phyloP scores from a whole-genome alignment of 108 stramenopile genomes.

The Mediolabrus comicus region DNA sequence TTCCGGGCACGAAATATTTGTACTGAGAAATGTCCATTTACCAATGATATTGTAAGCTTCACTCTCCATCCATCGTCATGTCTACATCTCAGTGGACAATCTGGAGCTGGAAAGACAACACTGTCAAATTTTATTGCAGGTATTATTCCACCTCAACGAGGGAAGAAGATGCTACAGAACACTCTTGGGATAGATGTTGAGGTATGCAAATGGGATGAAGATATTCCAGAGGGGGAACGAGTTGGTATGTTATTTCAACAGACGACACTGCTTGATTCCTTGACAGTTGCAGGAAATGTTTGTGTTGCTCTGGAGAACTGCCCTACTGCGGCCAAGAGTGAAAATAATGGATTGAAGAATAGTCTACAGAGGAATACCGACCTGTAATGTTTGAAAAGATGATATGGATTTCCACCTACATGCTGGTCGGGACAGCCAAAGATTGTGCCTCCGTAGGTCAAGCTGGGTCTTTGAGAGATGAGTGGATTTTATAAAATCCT shows the following conservation, averaged over 20 bases:
- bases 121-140: slow-evolving; percentile 66
- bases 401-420: no score
- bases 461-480: no score
- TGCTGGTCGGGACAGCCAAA: no score
- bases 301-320: slow-evolving; percentile 58
- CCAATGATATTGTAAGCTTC: slow-evolving; percentile 54
- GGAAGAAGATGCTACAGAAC: slow-evolving; percentile 19
- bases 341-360: slow-evolving; percentile 1
- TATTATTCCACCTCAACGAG: slow-evolving; percentile 13
- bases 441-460: no score
- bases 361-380: slow-evolving; percentile 9
- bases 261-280: slow-evolving; percentile 76
- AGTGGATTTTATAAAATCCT: no score
- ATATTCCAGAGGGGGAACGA: slow-evolving; percentile 51
- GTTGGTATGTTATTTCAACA: slow-evolving; percentile 82
- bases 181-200: slow-evolving; percentile 49
- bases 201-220: slow-evolving; percentile 49
- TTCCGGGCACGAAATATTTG: slow-evolving; percentile 35
- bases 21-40: slow-evolving; percentile 62
- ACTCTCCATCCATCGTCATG: slow-evolving; percentile 52
- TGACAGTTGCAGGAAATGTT: slow-evolving; percentile 80
- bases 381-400: no score
- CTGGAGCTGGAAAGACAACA: slow-evolving; percentile 76
- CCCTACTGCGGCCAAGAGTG: slow-evolving; percentile 17
- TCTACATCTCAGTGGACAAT: slow-evolving; percentile 56